Evolutionary conservation across 768 basidiomycete species (phyloP).

Genomic region (Russula olivacea): DNA sequence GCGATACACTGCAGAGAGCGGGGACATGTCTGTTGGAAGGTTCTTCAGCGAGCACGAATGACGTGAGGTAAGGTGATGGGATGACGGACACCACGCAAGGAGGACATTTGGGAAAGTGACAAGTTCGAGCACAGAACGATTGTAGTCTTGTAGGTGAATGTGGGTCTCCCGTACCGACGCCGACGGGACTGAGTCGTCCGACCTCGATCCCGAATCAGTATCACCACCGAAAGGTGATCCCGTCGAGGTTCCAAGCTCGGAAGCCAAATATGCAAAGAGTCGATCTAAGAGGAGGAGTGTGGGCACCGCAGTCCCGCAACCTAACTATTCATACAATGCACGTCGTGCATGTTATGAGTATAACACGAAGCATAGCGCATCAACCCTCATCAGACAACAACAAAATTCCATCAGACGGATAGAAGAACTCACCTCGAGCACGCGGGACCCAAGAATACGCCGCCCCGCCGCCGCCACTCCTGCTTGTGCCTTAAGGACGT

Average conservation of each 20-base stretch:
- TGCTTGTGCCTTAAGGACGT: slow-evolving; percentile 22
- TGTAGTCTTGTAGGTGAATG: slow-evolving; percentile 90
- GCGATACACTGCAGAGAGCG: slow-evolving; percentile 47
- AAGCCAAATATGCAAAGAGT: slow-evolving; percentile 40
- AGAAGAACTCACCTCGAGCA: slow-evolving; percentile 59
- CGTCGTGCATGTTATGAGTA: not conserved
- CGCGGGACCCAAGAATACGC: slow-evolving; percentile 41
- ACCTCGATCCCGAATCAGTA: slow-evolving; percentile 2
- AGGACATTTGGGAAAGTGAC: slow-evolving; percentile 76
- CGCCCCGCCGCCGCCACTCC: slow-evolving; percentile 23
- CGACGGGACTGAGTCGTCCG: not conserved
- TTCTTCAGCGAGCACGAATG: not conserved
- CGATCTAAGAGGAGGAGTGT: slow-evolving; percentile 64
- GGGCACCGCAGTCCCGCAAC: slow-evolving; percentile 90
- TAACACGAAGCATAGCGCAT: slow-evolving; percentile 1
- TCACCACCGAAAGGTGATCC: not conserved
- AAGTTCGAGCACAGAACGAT: slow-evolving; percentile 69
- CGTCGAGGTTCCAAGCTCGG: not conserved
- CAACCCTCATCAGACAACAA: not conserved
- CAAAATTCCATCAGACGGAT: not conserved
- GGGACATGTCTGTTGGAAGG: slow-evolving; percentile 49
- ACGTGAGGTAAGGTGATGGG: not conserved
- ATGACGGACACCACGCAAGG: slow-evolving; percentile 70
- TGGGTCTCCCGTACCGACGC: slow-evolving; percentile 35
- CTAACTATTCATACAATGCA: slow-evolving; percentile 47